Base-by-base conservation (phyloP, 108 stramenopile genomes). In the Epithemia pelagica region DNA sequence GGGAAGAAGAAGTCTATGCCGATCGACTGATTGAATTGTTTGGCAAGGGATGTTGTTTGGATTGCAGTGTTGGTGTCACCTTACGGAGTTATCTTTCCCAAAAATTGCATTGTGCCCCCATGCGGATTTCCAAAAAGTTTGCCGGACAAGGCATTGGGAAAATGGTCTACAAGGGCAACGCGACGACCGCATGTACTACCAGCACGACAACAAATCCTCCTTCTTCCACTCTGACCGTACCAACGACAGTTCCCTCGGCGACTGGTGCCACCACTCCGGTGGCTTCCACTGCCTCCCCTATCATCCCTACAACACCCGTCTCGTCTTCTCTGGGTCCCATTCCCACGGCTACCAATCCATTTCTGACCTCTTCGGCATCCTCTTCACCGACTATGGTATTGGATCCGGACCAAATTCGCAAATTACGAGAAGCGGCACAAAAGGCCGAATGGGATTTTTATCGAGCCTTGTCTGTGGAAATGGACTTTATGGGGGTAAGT, bases 91-190 rank as follows among this genome's bases (percentile, higher is more conserved):
- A 84, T 64, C 80, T 98, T 1, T 86, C 91, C 55, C 78, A 88
- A 62, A 97, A 96, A 74, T 77, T 98, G 2, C 81, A 88, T 56
- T 98, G 97, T 69, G 88, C 95, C 53, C 96, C 96, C 8, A 98
- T 96, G 97, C 78, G 97, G 31, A 96, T 98, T 70, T 92, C 95
- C 37, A 98, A 98, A 75, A 80, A 80, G 62, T 80, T 64, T 64
- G 79, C 79, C 20, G 79, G 79, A 15, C 68, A 64, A 30, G 71
- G 79, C 0, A 80, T 75, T 28, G 79, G 79, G 8, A 80, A 80
- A 60, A 61, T 68, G 55, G 64, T 72, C 24, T 80, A 66, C 51
- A 53, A 67, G 51, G 46, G 60, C 61, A 46, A 15, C 37, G 37
- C 37, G 57, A 68, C 10, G 23, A 26, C 20, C 22, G n/a, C 64